Conservation (phyloP, 2,329 filamentous ascomycete species). For the Aspergillus sp. region DNA sequence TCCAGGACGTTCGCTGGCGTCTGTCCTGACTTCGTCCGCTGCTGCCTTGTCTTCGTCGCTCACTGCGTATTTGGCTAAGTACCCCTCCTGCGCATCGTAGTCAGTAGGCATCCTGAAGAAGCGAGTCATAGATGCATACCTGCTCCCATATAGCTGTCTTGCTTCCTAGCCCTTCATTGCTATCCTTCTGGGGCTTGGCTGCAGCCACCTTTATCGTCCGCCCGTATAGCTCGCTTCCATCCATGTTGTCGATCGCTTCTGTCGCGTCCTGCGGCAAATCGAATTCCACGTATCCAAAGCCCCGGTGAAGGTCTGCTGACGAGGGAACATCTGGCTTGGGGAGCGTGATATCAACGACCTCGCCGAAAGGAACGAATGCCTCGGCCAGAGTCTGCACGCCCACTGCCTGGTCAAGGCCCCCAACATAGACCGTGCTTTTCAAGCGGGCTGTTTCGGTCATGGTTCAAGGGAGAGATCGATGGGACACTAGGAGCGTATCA, state of each 20-base stretch:
- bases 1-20: slow-evolving; percentile 47
- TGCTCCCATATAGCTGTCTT: slow-evolving; percentile 96
- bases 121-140: slow-evolving; percentile 44
- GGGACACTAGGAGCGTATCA: not conserved
- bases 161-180: slow-evolving; percentile 78
- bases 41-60: slow-evolving; percentile 66
- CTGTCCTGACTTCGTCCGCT: slow-evolving; percentile 45
- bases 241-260: slow-evolving; percentile 98
- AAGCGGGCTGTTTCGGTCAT: slow-evolving; percentile 78
- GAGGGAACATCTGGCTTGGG: slow-evolving; percentile 80
- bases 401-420: slow-evolving; percentile 72
- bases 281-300: slow-evolving; percentile 95
- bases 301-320: slow-evolving; percentile 68
- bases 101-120: slow-evolving; percentile 10
- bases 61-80: slow-evolving; percentile 79
- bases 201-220: slow-evolving; percentile 83
- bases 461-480: slow-evolving; percentile 13
- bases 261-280: slow-evolving; percentile 76
- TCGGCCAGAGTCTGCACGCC: slow-evolving; percentile 68
- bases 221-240: slow-evolving; percentile 90
- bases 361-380: slow-evolving; percentile 93
- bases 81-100: slow-evolving; percentile 62
- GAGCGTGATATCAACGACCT: slow-evolving; percentile 82
- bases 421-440: slow-evolving; percentile 88
- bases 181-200: slow-evolving; percentile 85